phyloP scores from a whole-genome alignment of 148 eudicot species.

The Pharnaceum exiguum region DNA sequence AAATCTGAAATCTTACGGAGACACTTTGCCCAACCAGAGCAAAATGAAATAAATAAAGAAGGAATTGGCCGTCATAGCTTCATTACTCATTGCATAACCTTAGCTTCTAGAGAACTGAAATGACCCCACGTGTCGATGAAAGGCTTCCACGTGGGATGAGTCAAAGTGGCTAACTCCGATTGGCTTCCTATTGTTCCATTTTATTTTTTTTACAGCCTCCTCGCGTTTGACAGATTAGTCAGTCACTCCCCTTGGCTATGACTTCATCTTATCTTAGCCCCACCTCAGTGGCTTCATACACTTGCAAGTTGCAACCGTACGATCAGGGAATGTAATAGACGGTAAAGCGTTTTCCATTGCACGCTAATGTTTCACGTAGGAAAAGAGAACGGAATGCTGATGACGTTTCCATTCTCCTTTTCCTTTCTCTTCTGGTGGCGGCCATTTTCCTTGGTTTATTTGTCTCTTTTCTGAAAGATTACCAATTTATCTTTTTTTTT shows the following conservation, averaged over 20 bases:
- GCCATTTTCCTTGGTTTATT: no score
- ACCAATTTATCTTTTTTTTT: neutral
- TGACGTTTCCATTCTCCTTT: slow-evolving; percentile 3
- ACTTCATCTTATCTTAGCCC: neutral
- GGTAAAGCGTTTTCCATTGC: slow-evolving; percentile 1
- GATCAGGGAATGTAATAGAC: neutral
- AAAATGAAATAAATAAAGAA: no score
- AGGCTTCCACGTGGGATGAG: neutral
- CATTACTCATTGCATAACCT: no score
- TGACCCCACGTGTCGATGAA: slow-evolving; percentile 3
- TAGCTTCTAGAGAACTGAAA: slow-evolving; percentile 3
- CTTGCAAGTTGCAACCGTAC: neutral
- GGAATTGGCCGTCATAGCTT: no score
- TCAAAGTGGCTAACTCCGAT: neutral
- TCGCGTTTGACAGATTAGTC: neutral
- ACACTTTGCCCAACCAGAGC: neutral
- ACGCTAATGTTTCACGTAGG: neutral
- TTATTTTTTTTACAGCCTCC: neutral
- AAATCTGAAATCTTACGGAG: neutral
- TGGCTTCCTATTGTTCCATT: neutral
- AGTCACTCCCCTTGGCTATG: neutral
- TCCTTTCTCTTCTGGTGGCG: neutral
- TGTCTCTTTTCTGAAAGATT: no score
- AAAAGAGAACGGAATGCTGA: neutral
- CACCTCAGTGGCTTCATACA: neutral